Percentiles rank a stretch among this genome's conserved stretches.
phyloP scores from a whole-genome alignment of 148 eudicot genomes.

The Spergularia bocconei region DNA sequence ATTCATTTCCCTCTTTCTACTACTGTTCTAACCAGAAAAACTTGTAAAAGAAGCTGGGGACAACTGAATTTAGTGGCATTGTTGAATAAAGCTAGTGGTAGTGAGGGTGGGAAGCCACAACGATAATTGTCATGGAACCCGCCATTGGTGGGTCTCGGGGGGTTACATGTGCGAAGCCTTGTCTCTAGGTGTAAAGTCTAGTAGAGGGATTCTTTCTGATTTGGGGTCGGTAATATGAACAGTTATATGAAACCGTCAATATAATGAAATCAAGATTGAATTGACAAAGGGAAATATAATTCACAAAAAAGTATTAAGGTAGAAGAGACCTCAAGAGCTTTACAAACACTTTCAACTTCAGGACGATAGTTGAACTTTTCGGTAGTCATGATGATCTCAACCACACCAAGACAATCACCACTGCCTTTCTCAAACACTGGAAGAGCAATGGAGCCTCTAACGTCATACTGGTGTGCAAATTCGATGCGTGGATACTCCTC shows the following conservation, averaged over 20 bases:
- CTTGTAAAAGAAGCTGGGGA: constrained; percentile 14
- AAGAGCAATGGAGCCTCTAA: constrained; percentile 68
- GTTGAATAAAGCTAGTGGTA: constrained; percentile 8
- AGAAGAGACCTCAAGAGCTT: constrained; percentile 69
- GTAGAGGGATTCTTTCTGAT: no score
- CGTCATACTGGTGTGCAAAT: constrained; percentile 46
- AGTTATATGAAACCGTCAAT: neutral
- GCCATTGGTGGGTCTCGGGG: neutral
- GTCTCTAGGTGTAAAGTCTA: neutral
- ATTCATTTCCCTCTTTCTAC: neutral
- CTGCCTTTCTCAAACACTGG: constrained; percentile 69
- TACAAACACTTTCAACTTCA: constrained; percentile 62
- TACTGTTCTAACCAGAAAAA: constrained; percentile 5
- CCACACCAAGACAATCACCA: constrained; percentile 63
- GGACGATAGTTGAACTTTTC: constrained; percentile 51
- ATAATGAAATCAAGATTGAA: neutral
- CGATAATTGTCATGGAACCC: neutral
- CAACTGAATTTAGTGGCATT: neutral
- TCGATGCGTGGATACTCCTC: constrained; percentile 56
- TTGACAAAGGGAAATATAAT: neutral
- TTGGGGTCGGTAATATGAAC: neutral
- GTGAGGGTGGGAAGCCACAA: neutral
- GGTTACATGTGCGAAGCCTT: neutral
- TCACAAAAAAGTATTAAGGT: neutral
- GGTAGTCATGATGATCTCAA: constrained; percentile 65